phyloP scores from a whole-genome alignment of 129 eudicot genomes.

The Silybum marianum region DNA sequence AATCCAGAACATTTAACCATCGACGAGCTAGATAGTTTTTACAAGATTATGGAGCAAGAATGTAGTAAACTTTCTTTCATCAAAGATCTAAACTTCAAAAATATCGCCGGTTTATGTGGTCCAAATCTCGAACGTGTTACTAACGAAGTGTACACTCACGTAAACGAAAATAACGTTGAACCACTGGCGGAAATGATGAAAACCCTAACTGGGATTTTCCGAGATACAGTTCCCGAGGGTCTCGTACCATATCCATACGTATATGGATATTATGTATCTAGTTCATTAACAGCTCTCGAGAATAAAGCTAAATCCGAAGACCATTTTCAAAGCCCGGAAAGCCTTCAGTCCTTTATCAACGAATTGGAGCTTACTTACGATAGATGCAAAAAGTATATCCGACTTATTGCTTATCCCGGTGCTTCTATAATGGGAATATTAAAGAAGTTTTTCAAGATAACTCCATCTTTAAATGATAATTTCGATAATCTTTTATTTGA shows the following conservation, averaged over 20 bases:
- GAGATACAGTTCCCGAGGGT: conserved; percentile 47
- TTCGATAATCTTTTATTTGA: conserved; percentile 38
- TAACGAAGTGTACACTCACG: conserved; percentile 66
- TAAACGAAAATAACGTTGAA: conserved; percentile 71
- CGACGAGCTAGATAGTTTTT: conserved; percentile 46
- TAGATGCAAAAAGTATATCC: conserved; percentile 56
- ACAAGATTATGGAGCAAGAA: conserved; percentile 67
- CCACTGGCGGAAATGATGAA: conserved; percentile 80
- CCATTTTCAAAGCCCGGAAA: conserved; percentile 57
- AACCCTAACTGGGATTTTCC: conserved; percentile 46
- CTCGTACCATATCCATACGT: conserved; percentile 70
- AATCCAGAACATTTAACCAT: conserved; percentile 21
- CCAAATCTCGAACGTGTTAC: conserved; percentile 60
- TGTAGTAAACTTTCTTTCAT: conserved; percentile 72
- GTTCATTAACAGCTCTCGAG: conserved; percentile 54
- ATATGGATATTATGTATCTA: conserved; percentile 59
- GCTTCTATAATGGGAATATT: conserved; percentile 46
- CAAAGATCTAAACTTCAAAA: conserved; percentile 76
- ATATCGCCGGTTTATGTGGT: conserved; percentile 60
- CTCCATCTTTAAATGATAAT: conserved; percentile 42
- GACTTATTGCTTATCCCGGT: conserved; percentile 47
- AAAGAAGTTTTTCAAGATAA: conserved; percentile 60
- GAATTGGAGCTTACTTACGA: conserved; percentile 72
- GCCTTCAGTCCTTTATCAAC: conserved; percentile 49
- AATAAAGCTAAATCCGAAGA: conserved; percentile 47